Evolutionary conservation across 208 protist genomes (phyloP), one percentile per base, ranked within the genome.

Genomic region (Leishmania major): DNA sequence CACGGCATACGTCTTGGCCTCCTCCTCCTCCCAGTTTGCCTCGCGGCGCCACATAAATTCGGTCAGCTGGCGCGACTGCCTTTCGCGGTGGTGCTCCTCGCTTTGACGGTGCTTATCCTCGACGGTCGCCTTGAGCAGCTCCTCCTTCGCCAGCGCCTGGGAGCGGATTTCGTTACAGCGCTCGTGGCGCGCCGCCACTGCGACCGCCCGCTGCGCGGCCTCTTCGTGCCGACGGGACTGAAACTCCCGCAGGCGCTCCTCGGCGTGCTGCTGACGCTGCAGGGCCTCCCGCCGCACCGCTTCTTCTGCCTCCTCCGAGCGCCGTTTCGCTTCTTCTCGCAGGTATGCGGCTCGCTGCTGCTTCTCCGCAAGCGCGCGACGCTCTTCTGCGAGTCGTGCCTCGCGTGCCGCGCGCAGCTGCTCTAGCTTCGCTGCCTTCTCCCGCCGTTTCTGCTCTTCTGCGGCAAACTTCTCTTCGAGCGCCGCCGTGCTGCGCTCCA

Each of bases 351-450:
- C 91, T 60, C 84, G 81, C n/a, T 80, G 84, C 73, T 91, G 89
- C 80, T 86, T 88, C 77, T 87, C 90, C 25, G 67, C 19, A 72
- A 91, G 79, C 70, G 82, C 78, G 35, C 79, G 75, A 17, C 87
- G 91, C 85, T 92, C 88, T 82, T 85, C 89, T 35, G 57, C 81
- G 15, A 82, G 45, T 19, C 85, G 79, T n/a, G 77, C 78, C 67
- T 90, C 81, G 19, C 89, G 88, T 71, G 84, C 86, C 49, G 84
- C 59, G 0, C 83, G 72, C 17, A 90, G 49, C 74, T 86, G 55
- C 78, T 86, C 85, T 49, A 94, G n/a, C 75, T 90, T 92, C 60
- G 67, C 83, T 45, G 92, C 90, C 84, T 93, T 93, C 49, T 90
- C 87, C 53, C 79, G 64, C 7, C 91, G 87, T 76, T 89, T 87